Evolutionary conservation across 1,139 yeast genomes (phyloP), one percentile per base, ranked within the genome.

Genomic region (Taiozyma sp.): DNA sequence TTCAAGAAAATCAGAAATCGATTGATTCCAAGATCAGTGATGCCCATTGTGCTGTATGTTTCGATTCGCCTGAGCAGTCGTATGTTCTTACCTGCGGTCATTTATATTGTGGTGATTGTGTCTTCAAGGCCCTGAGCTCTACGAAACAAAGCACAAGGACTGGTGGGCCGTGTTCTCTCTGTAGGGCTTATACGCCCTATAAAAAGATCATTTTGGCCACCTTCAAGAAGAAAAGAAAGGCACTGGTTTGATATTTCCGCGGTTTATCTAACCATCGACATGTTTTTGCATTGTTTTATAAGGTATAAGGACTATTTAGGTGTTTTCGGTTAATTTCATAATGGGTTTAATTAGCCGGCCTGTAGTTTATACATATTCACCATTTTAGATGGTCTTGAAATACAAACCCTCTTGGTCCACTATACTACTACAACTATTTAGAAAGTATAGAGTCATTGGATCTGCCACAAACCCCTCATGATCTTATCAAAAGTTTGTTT

Each of bases 11-110:
- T 24, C 53, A 56, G 9, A 64, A 58, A 14, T 38, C 54, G 1
- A 54, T 53, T 13, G 57, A 57, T 30, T 62, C 66, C 30, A 60
- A 65, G 13, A 56, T 73, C 16, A 65, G 63, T 34, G 71, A 69
- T 12, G 74, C 72, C 8, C 65, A 63, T 22, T 80, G 83, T 60
- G 80, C 81, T 0, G 75, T 80, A 23, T 80, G 84, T 52, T 74
- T 79, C 59, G 84, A 79, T 13, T 71, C 74, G 10, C 80, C 81
- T 2, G 72, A 69, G 19, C 60, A 66, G 10, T 73, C 82, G 2
- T 70, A 74, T 24, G 74, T 75, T 28, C 70, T 80, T 4, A 76
- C 78, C 0, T 80, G 85, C 64, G 84, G 84, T 0, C 85, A 80
- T 62, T 65, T 77, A 8, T 79, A 73, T 57, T 80, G 85, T 59